Evolutionary conservation across 2,329 filamentous ascomycete genomes (phyloP).

Genomic region (Epichloe scottii): DNA sequence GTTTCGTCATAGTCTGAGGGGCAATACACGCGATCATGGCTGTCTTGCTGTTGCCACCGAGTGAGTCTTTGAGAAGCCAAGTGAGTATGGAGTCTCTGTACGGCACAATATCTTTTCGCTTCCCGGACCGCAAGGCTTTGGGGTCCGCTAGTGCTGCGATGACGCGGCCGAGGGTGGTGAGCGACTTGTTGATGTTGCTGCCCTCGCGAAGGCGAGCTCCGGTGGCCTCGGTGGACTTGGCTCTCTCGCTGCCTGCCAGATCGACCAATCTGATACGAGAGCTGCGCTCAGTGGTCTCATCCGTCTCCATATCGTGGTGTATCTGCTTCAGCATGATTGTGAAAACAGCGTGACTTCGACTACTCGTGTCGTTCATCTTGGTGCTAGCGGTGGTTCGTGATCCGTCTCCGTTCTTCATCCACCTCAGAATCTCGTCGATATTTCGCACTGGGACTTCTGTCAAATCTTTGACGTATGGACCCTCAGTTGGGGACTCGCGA

Average conservation of each 20-base stretch:
- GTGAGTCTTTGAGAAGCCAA: constrained; percentile 86
- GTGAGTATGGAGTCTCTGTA: constrained; percentile 80
- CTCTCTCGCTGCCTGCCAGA: constrained; percentile 85
- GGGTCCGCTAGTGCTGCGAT: constrained; percentile 78
- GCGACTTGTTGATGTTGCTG: constrained; percentile 97
- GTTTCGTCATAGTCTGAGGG: constrained; percentile 93
- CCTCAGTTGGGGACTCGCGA: constrained; percentile 85
- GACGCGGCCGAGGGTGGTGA: constrained; percentile 88
- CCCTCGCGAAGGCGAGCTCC: constrained; percentile 84
- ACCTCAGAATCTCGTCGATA: constrained; percentile 73
- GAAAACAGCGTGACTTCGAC: constrained; percentile 92
- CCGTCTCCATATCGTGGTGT: constrained; percentile 91
- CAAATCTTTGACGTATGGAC: constrained; percentile 92
- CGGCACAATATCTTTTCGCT: constrained; percentile 58
- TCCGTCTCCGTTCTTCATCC: constrained; percentile 81
- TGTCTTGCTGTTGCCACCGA: constrained; percentile 95
- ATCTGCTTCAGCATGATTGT: constrained; percentile 98
- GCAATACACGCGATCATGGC: constrained; percentile 98
- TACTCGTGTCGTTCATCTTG: constrained; percentile 99
- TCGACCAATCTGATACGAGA: constrained; percentile 92
- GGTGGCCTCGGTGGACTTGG: constrained; percentile 90
- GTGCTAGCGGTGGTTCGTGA: constrained; percentile 86
- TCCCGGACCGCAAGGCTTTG: constrained; percentile 45
- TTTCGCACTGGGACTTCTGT: constrained; percentile 86
- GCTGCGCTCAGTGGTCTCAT: constrained; percentile 90